Evolutionary conservation across 2,329 filamentous ascomycete species (phyloP), one percentile per base, ranked within the genome.

Genomic region (Fusarium sororula): DNA sequence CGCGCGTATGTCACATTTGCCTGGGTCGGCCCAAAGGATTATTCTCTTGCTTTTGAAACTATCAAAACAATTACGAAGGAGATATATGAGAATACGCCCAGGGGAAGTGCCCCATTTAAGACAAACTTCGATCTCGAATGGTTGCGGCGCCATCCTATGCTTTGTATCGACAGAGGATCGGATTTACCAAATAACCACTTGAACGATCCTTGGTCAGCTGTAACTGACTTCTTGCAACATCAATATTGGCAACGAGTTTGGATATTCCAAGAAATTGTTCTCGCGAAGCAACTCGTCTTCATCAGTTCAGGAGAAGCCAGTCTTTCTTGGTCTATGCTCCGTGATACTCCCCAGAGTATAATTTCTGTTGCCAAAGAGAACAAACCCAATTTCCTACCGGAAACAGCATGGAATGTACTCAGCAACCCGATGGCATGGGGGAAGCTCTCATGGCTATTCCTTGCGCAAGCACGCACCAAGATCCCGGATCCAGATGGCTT

Each of bases 401-500:
- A 62, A 2, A 53, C 24, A 32, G 65, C 54, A 35, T 54, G 41
- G 47, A 42, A 42, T 8, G 35, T 68, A 26, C 47, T 68, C 14
- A 54, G 15, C 6, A 35, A 38, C 8, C 44, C 20, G 8, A 41
- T 60, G 4, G 17, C 14, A 4, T 68, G 54, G 47, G 65, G 45
- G 10, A 62, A 22, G 41, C 30, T 68, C 13, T 61, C 35, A 35
- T 61, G 39, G 35, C 14, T 62, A 32, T 18, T 61, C n/a, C 39
- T 53, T 39, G 51, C 39, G 12, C 65, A 67, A 37, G 53, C 65
- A 47, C 45, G 53, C 14, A 47, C 28, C 39, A 68, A 60, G 45
- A 68, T 68, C 45, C 51, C 53, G 12, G 45, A 68, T 41, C 53
- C 28, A 53, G 63, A 55, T 48, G 63, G 55, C 22, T 62, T 68